These are phyloP conservation scores for Psophocarpus tetragonolobus DNA, from an alignment of 306 rosid genomes.

Conservation along the genomic window DNA sequence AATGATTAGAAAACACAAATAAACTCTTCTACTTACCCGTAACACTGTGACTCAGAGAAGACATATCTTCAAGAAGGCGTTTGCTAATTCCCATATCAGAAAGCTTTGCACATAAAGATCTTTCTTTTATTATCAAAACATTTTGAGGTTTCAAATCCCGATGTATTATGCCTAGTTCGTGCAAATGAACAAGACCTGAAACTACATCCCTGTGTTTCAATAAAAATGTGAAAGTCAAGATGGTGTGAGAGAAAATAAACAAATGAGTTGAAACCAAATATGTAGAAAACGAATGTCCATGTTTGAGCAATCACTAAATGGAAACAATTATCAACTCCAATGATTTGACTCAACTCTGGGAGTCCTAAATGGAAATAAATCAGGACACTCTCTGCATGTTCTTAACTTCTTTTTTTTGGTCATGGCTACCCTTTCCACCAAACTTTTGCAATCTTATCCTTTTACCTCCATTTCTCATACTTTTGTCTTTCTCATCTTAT, in stretches of 20 bases:
- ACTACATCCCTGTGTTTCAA: slow-evolving; percentile 62
- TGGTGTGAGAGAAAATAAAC: neutral
- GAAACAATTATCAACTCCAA: neutral
- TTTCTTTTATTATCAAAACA: slow-evolving; percentile 69
- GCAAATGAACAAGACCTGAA: slow-evolving; percentile 75
- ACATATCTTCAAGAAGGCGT: slow-evolving; percentile 65
- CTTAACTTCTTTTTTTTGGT: neutral
- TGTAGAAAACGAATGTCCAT: neutral
- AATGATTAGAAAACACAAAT: neutral
- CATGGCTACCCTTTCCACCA: neutral
- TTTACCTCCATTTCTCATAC: neutral
- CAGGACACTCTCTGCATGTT: neutral
- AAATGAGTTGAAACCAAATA: slow-evolving; percentile 5
- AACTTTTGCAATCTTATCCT: neutral
- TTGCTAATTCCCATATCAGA: slow-evolving; percentile 94
- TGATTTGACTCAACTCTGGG: neutral
- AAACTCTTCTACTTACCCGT: slow-evolving; percentile 57
- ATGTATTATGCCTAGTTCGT: slow-evolving; percentile 80
- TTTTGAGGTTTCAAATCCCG: slow-evolving; percentile 90
- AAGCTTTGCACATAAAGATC: slow-evolving; percentile 64
- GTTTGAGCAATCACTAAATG: slow-evolving; percentile 4
- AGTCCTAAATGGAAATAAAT: slow-evolving; percentile 18
- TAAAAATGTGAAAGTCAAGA: slow-evolving; percentile 1
- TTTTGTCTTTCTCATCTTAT: neutral
- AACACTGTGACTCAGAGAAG: slow-evolving; percentile 60